Base-by-base conservation (phyloP, 208 protist species). In the Sergeia podlipaevii region DNA sequence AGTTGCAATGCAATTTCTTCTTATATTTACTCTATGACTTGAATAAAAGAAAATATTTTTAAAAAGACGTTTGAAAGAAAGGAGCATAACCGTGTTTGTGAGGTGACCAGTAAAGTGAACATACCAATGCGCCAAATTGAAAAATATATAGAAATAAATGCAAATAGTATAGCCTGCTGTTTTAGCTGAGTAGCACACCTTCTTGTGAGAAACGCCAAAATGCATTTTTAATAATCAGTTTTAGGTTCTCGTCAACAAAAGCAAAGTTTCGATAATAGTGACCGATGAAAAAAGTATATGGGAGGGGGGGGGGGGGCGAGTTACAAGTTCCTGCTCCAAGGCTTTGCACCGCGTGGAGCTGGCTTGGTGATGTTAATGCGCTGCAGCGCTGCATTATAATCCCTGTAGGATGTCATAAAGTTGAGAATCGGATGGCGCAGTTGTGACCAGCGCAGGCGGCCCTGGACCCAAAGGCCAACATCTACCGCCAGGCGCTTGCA, bases 401-500 rank as follows among this genome's bases (percentile, higher is more conserved):
- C 84, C n/a, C 47, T 63, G 74, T 89, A 88, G 21, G 82, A 81
- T 49, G 79, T 85, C 61, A 92, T 93, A 62, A 95, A 95, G 64
- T 91, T 95, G 15, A 87, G 37, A 13, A 91, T 21, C 3, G 89
- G 89, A 52, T 95, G 89, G 3, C 89, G 84, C 37, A 91, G 38
- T 67, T 93, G 85, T n/a, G 57, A 55, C 73, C 71, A 85, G 13
- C 70, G 64, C 46, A 95, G 53, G 21, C 85, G 80, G 11, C 85
- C 74, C 49, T 91, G 71, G 24, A 27, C 24, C 78, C 74, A 87
- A 8, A 93, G 67, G 17, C 64, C 36, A 17, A 91, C 13, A 57
- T 95, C 89, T 26, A 88, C 68, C 3, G 48, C 55, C 17, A 95
- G 54, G 0, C 89, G 70, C 39, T 73, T 60, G 69, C 77, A 90